Evolutionary conservation across 2,329 filamentous ascomycete genomes (phyloP), one percentile per base, ranked within the genome.

Genomic region (Trichophyton verrucosum): DNA sequence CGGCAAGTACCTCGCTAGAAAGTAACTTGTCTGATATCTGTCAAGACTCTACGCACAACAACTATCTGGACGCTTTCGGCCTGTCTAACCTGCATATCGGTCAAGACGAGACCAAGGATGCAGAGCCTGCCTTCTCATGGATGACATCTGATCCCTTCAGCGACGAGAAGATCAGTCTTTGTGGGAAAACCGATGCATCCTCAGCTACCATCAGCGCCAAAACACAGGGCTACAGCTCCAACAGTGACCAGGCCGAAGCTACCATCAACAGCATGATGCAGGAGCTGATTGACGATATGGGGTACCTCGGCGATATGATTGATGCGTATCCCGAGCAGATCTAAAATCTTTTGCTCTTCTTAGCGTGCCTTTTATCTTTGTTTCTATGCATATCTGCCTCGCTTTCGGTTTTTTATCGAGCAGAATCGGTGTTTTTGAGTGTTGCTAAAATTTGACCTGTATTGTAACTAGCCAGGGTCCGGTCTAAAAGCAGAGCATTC

Each of bases 251-350:
- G 20, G 22, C 59, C 4, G 55, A 59, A 15, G 15, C 47, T 7
- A 47, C 60, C 27, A 57, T 65, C n/a, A 47, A 65, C 4, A 62
- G 30, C 22, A 73, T 73, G 17, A 76, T 81, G 71, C 74, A 77
- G 64, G 75, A 79, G 64, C 68, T 81, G 61, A 72, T 81, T 66
- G 75, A 77, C 63, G 79, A 81, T 63, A 69, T 81, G 68, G 77
- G 77, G 60, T 81, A 81, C 66, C 68, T 81, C 46, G 76, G 77
- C 24, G 73, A 74, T 59, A 72, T 78, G 62, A 80, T 81, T 38
- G 59, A 63, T 58, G 17, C 58, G 42, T 24, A 49, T 8, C 36
- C 55, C 3, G 17, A 42, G 9, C 5, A 57, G 33, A 22, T 57
- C 36, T 44, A n/a, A 42, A 42, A 5, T n/a, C 11, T 36, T 57